Base-by-base conservation (phyloP, 345 rosid species). In the Iberis pinnata region DNA sequence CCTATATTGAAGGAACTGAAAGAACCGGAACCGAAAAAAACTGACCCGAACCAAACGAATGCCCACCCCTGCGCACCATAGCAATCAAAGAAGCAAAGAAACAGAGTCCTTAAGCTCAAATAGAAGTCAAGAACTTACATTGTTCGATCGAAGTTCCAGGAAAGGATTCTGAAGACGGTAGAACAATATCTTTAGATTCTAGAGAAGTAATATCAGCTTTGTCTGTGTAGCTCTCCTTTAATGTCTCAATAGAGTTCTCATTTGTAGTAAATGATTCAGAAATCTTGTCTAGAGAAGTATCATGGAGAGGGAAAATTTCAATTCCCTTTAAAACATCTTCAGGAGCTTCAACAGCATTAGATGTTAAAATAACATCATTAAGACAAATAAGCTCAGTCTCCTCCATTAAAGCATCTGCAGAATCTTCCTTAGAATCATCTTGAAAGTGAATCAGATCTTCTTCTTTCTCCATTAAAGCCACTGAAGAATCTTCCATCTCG, bases 51-150 rank as follows among this genome's bases (percentile, higher is more conserved):
- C n/a, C n/a, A n/a, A n/a, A n/a, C n/a, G n/a, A n/a, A n/a, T n/a
- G n/a, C n/a, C n/a, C n/a, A n/a, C n/a, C n/a, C n/a, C n/a, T n/a
- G n/a, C n/a, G n/a, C n/a, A n/a, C n/a, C 25, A 22, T 22, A 22
- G 25, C 25, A 3, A 6, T 22, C n/a, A n/a, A n/a, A n/a, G n/a
- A 22, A 22, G 6, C 25, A 6, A 22, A 22, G 6, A 22, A 3
- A 22, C 25, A 22, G 25, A 22, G 33, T 29, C 33, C 33, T 6
- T 29, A 29, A 9, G 8, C 9, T 29, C 10, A 9, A 6, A 29
- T 29, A 18, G 32, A 41, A 49, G 46, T 29, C 8, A 29, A 17
- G 18, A 40, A 70, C 89, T 77, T 79, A 86, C 98, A 37, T 49
- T 31, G 71, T 50, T 68, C 76, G 41, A 61, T 64, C 56, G 64